Evolutionary conservation across 164 flowering plant genomes (phyloP).

Genomic region (Sextonia rubra): DNA sequence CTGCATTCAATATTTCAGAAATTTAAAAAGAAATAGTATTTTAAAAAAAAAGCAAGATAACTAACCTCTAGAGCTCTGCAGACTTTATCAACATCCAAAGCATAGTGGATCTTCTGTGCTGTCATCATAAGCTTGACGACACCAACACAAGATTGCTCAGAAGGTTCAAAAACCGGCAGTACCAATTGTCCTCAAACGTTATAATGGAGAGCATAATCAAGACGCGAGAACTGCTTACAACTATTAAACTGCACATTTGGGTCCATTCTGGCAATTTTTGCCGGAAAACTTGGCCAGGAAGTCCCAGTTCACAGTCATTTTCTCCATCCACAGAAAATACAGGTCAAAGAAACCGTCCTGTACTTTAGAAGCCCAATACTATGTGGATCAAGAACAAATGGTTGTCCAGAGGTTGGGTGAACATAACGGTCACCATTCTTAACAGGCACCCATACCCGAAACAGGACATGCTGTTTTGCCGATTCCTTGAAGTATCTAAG

Average conservation of each 20-base stretch:
- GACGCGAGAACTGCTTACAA: conserved; percentile 69
- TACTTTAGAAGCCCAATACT: conserved; percentile 75
- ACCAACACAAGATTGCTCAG: conserved; percentile 79
- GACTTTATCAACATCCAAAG: conserved; percentile 90
- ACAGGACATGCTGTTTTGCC: conserved; percentile 71
- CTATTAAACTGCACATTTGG: conserved; percentile 93
- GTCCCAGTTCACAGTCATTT: conserved; percentile 61
- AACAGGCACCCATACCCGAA: conserved; percentile 96
- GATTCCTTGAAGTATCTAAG: conserved; percentile 74
- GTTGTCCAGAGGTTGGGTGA: conserved; percentile 92
- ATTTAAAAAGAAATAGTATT: neutral
- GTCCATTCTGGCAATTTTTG: conserved; percentile 92
- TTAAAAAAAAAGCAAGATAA: neutral
- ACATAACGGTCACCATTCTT: conserved; percentile 53
- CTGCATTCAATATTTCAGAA: neutral
- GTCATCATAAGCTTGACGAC: conserved; percentile 94
- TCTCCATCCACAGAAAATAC: conserved; percentile 73
- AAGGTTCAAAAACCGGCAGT: conserved; percentile 91
- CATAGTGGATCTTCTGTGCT: conserved; percentile 80
- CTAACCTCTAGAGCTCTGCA: conserved; percentile 98
- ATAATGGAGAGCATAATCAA: conserved; percentile 63
- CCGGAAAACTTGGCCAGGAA: conserved; percentile 91
- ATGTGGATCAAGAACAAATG: conserved; percentile 79
- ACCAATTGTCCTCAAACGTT: conserved; percentile 87
- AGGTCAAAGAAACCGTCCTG: conserved; percentile 65